A percentile compares a stretch with the other conserved stretches of the same genome.
Conservation (phyloP, 2,329 filamentous ascomycete species). For the Apiospora kogelbergensis region DNA sequence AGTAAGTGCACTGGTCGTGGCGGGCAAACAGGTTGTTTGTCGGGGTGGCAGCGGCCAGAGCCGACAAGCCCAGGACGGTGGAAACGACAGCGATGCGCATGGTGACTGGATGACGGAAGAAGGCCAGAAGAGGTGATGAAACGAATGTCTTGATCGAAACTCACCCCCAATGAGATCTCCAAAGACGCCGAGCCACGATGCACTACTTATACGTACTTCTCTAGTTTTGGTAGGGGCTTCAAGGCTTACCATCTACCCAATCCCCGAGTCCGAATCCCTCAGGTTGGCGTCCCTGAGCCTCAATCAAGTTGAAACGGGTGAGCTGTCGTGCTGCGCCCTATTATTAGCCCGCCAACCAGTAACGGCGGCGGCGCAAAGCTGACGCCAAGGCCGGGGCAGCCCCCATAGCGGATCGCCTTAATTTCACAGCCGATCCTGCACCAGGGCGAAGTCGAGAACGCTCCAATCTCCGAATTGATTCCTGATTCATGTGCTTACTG, state of each 20-base stretch:
- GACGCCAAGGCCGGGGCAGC: not conserved
- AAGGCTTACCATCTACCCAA: not conserved
- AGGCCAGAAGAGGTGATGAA: not conserved
- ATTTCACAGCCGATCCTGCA: not conserved
- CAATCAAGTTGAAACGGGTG: not conserved
- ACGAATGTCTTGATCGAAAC: not conserved
- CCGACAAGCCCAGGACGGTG: not conserved
- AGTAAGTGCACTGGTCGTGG: conserved; percentile 4
- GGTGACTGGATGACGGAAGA: not conserved
- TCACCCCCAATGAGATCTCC: not conserved
- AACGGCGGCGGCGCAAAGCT: not conserved
- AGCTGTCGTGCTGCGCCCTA: not conserved
- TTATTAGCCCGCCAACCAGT: not conserved
- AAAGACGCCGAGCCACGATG: not conserved
- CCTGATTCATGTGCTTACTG: not conserved
- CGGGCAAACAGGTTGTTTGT: conserved; percentile 9
- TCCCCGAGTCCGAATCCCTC: not conserved
- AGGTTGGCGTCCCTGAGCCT: not conserved
- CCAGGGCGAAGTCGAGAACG: not conserved
- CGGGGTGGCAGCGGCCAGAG: not conserved
- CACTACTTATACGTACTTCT: not conserved
- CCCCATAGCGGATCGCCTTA: not conserved
- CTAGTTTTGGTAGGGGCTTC: not conserved
- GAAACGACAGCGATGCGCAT: not conserved
- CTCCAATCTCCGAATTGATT: not conserved